Percentiles rank a stretch among this genome's conserved stretches.
Evolutionary conservation across 164 flowering plant genomes (phyloP).

Genomic region (Vitis amurensis): DNA sequence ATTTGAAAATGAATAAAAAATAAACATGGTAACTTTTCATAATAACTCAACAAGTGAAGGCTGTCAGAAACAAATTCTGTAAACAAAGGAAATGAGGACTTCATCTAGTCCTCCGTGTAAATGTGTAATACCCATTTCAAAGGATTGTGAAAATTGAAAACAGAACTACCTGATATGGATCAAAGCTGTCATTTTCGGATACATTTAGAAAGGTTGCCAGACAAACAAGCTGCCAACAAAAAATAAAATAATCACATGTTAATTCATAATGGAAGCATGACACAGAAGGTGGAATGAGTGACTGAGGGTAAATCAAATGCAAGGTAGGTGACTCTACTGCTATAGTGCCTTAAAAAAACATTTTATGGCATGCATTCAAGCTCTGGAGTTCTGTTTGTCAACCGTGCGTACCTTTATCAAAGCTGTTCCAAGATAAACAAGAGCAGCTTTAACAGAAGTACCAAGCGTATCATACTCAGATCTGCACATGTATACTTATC

Average conservation of each 20-base stretch:
- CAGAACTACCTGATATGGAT: constrained; percentile 80
- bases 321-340: background rate
- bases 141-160: too few species aligned
- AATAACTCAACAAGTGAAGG: too few species aligned
- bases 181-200: constrained; percentile 84
- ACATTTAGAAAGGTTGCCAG: constrained; percentile 94
- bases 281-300: background rate
- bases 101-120: too few species aligned
- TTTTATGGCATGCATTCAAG: background rate
- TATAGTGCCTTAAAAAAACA: background rate
- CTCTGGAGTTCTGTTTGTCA: background rate
- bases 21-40: too few species aligned
- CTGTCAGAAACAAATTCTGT: too few species aligned
- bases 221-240: constrained; percentile 75
- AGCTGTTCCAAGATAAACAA: constrained; percentile 89
- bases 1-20: too few species aligned
- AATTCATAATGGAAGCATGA: background rate
- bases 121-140: too few species aligned
- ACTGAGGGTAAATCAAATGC: background rate
- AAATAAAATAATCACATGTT: background rate
- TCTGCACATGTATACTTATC: constrained; percentile 41
- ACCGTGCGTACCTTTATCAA: constrained; percentile 67
- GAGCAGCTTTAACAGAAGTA: constrained; percentile 81
- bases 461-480: constrained; percentile 97
- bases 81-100: too few species aligned